Conservation (phyloP, 1,284 basidiomycete genomes). For the Marasmius fiardii region DNA sequence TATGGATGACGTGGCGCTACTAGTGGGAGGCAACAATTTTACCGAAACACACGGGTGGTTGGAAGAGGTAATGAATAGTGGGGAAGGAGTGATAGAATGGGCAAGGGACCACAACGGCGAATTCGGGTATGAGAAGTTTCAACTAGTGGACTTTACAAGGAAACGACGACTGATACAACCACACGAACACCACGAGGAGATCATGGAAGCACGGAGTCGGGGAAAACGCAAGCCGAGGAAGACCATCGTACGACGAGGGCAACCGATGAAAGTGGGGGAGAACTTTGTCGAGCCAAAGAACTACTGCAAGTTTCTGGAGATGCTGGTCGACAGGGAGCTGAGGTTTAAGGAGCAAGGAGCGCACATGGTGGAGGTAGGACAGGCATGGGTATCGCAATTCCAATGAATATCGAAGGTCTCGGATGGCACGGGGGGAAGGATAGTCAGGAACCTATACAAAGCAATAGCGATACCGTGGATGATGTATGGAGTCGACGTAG, state of each 20-base stretch:
- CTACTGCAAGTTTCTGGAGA: neutral
- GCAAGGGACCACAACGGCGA: neutral
- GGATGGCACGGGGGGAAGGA: no score
- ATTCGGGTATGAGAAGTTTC: no score
- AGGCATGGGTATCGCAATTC: conserved; percentile 1
- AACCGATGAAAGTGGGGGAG: neutral
- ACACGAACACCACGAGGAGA: no score
- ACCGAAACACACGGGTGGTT: no score
- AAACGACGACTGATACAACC: neutral
- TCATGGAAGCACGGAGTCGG: no score
- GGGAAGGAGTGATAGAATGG: no score
- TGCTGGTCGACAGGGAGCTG: neutral
- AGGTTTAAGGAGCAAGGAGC: neutral
- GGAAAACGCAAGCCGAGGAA: neutral
- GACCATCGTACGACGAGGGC: neutral
- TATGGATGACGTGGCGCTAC: conserved; percentile 1
- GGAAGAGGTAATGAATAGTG: no score
- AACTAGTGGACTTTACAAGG: neutral
- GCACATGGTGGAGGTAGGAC: neutral
- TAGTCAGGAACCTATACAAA: no score
- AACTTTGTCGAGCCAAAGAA: neutral
- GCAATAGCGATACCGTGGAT: no score
- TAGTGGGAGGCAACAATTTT: neutral
- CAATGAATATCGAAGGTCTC: neutral
- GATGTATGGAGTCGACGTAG: no score